phyloP scores from a whole-genome alignment of 352 stramenopile genomes.

The Globisporangium uncinulatum region DNA sequence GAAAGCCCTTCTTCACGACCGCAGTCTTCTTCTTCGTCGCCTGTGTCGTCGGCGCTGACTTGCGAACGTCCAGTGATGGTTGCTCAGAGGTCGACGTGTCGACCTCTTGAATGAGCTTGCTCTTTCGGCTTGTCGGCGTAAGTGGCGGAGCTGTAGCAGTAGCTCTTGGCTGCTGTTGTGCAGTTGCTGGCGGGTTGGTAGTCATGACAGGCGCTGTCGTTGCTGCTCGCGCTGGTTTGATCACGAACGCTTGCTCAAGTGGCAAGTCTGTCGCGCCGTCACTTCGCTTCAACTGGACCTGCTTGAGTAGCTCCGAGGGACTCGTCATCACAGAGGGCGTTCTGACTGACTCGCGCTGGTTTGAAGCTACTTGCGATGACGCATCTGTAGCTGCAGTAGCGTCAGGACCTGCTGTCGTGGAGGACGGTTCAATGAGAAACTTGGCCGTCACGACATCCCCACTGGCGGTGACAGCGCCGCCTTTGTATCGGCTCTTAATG shows the following conservation, averaged over 20 bases:
- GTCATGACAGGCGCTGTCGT: neutral
- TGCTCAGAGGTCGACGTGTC: neutral
- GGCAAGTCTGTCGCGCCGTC: slow-evolving; percentile 3
- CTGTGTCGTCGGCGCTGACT: slow-evolving; percentile 3
- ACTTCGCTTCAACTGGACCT: slow-evolving; percentile 22
- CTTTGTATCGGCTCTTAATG: slow-evolving; percentile 85
- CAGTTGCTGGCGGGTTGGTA: neutral
- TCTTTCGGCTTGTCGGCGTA: neutral
- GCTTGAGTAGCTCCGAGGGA: slow-evolving; percentile 50
- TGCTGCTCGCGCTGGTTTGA: slow-evolving; percentile 1
- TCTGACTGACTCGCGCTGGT: slow-evolving; percentile 4
- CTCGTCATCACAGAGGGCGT: slow-evolving; percentile 24
- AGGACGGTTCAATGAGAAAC: slow-evolving; percentile 47
- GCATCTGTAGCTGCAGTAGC: neutral
- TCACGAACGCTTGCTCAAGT: slow-evolving; percentile 3
- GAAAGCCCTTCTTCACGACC: slow-evolving; percentile 71
- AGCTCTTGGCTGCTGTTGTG: neutral
- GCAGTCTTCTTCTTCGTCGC: slow-evolving; percentile 6
- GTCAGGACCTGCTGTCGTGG: neutral
- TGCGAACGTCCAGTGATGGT: neutral
- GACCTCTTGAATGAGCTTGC: slow-evolving; percentile 5
- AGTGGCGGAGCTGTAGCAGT: neutral
- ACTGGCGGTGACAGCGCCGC: slow-evolving; percentile 16
- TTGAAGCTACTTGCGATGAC: neutral
- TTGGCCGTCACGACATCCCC: slow-evolving; percentile 74